These are phyloP conservation scores for Suillus occidentalis DNA, from an alignment of 768 basidiomycete genomes.

Conservation along the genomic window DNA sequence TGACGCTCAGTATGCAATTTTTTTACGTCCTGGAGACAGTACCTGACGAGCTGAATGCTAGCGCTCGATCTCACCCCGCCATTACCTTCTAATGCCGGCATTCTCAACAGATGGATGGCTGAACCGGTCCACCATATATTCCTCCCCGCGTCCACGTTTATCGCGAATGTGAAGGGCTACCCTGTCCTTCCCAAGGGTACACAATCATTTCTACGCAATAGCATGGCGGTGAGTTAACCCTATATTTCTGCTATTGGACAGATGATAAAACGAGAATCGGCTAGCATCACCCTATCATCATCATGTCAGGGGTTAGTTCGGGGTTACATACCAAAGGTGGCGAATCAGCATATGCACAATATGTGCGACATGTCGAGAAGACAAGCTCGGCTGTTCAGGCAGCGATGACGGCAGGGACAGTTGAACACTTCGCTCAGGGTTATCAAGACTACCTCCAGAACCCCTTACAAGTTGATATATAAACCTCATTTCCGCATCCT, in stretches of 20 bases:
- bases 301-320: conserved; percentile 68
- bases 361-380: conserved; percentile 80
- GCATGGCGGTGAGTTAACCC: conserved; percentile 69
- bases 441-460: conserved; percentile 97
- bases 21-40: conserved; percentile 9
- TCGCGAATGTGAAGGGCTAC: conserved; percentile 94
- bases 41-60: conserved; percentile 34
- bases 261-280: conserved; percentile 18
- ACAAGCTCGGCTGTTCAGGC: conserved; percentile 70
- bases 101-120: conserved; percentile 86
- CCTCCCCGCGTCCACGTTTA: conserved; percentile 88
- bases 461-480: conserved; percentile 72
- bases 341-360: conserved; percentile 86
- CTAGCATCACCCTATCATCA: conserved; percentile 83
- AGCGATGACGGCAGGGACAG: conserved; percentile 63
- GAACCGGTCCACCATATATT: conserved; percentile 91
- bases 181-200: conserved; percentile 94
- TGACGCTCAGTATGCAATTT: conserved; percentile 63
- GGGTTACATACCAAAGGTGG: conserved; percentile 79
- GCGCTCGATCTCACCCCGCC: conserved; percentile 92
- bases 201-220: conserved; percentile 86
- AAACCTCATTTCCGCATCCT: conserved; percentile 4
- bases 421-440: conserved; percentile 87
- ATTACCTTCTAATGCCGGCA: conserved; percentile 72
- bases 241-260: conserved; percentile 16